Evolutionary conservation across 441 rosid species (phyloP).

Genomic region (Pelargonium cotyledonis): DNA sequence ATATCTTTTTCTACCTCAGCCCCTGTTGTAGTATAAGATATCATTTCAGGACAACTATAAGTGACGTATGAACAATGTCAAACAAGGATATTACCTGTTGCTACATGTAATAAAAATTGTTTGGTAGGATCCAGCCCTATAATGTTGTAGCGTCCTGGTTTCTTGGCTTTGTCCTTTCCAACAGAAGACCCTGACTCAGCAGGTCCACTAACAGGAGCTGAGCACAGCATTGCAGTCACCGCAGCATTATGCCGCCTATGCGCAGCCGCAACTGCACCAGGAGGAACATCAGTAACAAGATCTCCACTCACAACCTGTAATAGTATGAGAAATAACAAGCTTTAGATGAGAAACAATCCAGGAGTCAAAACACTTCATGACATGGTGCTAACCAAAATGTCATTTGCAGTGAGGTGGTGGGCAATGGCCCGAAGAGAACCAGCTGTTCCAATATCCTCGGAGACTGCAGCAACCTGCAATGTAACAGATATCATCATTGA

Average conservation of each 20-base stretch:
- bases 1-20: conserved; percentile 78
- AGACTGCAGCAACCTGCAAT: conserved; percentile 79
- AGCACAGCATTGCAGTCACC: conserved; percentile 84
- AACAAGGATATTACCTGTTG: conserved; percentile 51
- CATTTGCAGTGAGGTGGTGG: conserved; percentile 78
- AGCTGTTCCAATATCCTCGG: conserved; percentile 89
- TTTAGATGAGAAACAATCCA: conserved; percentile 11
- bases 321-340: conserved; percentile 20
- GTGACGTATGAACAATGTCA: conserved; percentile 14
- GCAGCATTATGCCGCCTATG: conserved; percentile 88
- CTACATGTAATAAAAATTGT: conserved; percentile 71
- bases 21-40: conserved; percentile 35
- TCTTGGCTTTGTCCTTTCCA: conserved; percentile 83
- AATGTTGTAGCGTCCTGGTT: conserved; percentile 63
- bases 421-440: conserved; percentile 93
- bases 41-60: conserved; percentile 16
- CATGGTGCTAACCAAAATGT: conserved; percentile 60
- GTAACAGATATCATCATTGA: conserved; percentile 3
- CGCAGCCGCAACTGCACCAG: conserved; percentile 81
- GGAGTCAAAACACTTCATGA: conserved; percentile 18
- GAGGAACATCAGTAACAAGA: conserved; percentile 94
- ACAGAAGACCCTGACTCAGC: conserved; percentile 61
- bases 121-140: conserved; percentile 72
- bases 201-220: conserved; percentile 74
- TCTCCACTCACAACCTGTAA: conserved; percentile 89